Base-by-base conservation (phyloP, 2,329 filamentous ascomycete genomes). In the Xylariales sp. region DNA sequence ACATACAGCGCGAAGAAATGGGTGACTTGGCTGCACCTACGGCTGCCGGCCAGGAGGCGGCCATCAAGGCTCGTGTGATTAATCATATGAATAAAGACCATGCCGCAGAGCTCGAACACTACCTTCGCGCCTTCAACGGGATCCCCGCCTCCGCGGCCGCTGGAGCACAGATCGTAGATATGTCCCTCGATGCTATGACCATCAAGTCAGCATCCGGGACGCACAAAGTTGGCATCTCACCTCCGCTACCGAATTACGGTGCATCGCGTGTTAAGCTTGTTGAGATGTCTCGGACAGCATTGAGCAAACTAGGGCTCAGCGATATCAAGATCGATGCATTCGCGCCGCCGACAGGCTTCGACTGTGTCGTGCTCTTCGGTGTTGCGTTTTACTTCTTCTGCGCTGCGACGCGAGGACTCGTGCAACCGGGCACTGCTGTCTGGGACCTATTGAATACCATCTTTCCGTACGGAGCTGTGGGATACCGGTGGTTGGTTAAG, bases 71-170 rank as follows among this genome's bases (percentile, higher is more conserved):
- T 44, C 78, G 82, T 44, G 82, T 88, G 61, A 77, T 91, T 57
- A 71, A 71, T 24, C 90, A 96, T 70, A 93, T 96, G 87, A 95
- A 96, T 67, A 69, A 70, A 31, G 85, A 91, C 62, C 91, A 95
- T 66, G 69, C 74, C 38, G 74, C 79, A 52, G 87, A 88, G 44
- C 79, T 95, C 37, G 68, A 76, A 43, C 75, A 84, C 57, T 95
- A 90, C 64, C 77, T 94, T n/a, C 81, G 81, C 49, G 78, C 88
- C 62, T 88, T 81, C 68, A 71, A 69, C 58, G 62, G 70, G 12
- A 68, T 87, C 32, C 74, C 81, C 12, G 56, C 73, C 6, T 62
- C 66, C 45, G 65, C 73, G 37, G 74, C 83, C 37, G 66, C 76
- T 43, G 66, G 69, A 15, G 79, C 86, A 15, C 63, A 69, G 28